Evolutionary conservation across 2,329 filamentous ascomycete species (phyloP), one percentile per base, ranked within the genome.

Genomic region (Trichoderma sp.): DNA sequence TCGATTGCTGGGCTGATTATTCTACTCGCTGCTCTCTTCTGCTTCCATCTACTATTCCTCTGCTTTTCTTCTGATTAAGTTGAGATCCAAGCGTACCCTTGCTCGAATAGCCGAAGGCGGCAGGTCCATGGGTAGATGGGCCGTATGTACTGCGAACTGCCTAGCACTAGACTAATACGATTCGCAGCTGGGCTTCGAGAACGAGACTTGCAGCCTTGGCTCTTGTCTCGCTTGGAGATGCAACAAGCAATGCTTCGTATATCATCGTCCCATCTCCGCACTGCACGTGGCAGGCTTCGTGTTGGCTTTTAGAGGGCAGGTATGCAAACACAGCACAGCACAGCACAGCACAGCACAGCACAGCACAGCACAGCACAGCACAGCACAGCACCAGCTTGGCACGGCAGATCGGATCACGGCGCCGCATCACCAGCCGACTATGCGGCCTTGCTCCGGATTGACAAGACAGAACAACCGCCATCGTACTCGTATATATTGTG

Each of bases 21-120:
- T 11, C 11, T 32, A 7, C 51, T 26, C 43, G 51, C 39, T 18
- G 39, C 39, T 8, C 18, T 43, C 39, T 43, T 43, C 18, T 16
- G 14, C 24, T 28, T 54, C 26, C 28, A 13, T 34, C 46, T 21
- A 13, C 46, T 21, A 13, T 49, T 49, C 24, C 18, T 39, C 24
- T 11, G 21, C 8, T 64, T 8, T 26, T 52, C 60, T 54, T 52
- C 60, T 54, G 49, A 64, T 64, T 28, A 51, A 55, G 32, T 64
- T 64, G 49, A 64, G 60, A 64, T 64, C 60, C 60, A 64, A 64
- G 49, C 60, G 60, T 43, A 51, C 32, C 56, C 37, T 59, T 28
- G 52, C 24, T 21, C 60, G 34, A 64, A 43, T 55, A 55, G 16
- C 52, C 52, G 52, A 55, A 28, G 52, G 28, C 26, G 26, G 26